Conservation (phyloP, 2,329 filamentous ascomycete species). For the Colletotrichum australisinense region DNA sequence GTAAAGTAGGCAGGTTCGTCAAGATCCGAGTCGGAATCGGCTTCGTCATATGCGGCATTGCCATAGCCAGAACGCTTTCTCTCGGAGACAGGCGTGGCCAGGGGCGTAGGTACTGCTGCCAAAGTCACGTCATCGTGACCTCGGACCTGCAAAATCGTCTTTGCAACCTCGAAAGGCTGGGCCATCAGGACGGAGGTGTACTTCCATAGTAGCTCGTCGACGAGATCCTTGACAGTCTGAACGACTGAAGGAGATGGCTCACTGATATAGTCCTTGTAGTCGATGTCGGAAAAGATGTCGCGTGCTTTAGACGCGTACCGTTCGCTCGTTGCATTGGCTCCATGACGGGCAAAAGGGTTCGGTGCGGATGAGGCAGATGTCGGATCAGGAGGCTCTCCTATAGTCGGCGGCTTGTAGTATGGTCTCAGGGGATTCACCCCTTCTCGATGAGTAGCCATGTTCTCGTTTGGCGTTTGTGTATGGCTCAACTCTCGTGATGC, state of each 20-base stretch:
- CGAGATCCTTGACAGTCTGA: conserved; percentile 78
- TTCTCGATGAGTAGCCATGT: conserved; percentile 58
- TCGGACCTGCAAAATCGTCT: conserved; percentile 87
- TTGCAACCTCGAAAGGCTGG: conserved; percentile 97
- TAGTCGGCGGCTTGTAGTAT: conserved; percentile 75
- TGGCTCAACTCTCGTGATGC: conserved; percentile 27
- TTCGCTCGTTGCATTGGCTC: conserved; percentile 52
- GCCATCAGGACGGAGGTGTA: conserved; percentile 90
- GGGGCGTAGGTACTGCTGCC: conserved; percentile 40
- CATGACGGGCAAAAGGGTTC: conserved; percentile 55
- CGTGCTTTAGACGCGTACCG: conserved; percentile 75
- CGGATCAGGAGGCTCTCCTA: conserved; percentile 57
- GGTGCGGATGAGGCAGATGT: conserved; percentile 50
- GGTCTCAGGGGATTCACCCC: conserved; percentile 74
- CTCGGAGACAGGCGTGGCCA: conserved; percentile 41
- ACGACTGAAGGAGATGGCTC: conserved; percentile 81
- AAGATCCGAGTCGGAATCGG: conserved; percentile 75
- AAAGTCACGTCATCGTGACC: conserved; percentile 58
- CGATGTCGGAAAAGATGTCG: conserved; percentile 88
- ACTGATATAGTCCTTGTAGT: conserved; percentile 88
- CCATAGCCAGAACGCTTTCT: conserved; percentile 46
- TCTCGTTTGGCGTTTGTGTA: conserved; percentile 34
- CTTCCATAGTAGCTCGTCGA: conserved; percentile 91
- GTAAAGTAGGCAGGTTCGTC: conserved; percentile 91
- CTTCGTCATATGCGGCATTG: conserved; percentile 49